Percentiles rank a stretch among this genome's conserved stretches.
phyloP scores from a whole-genome alignment of 2,329 filamentous ascomycete species.

The Aureobasidium musti region DNA sequence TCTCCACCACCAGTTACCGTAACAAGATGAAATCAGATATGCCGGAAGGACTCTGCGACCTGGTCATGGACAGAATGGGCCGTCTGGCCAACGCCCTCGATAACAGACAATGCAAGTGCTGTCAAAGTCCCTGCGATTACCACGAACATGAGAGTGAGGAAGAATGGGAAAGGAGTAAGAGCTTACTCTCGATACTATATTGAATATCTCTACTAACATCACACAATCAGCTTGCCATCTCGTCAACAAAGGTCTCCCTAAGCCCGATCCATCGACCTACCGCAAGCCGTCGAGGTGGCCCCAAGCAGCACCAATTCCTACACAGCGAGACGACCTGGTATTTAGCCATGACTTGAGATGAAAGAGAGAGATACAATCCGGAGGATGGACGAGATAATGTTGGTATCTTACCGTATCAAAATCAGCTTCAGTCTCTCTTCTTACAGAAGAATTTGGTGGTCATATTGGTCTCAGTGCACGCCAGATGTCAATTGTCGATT shows the following conservation, averaged over 20 bases:
- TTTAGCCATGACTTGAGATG: neutral
- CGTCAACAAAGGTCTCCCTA: too few relatives aligned
- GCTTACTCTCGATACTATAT: neutral
- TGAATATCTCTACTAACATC: neutral
- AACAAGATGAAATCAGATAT: too few relatives aligned
- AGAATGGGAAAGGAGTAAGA: neutral
- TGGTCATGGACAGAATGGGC: neutral
- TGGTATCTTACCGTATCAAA: too few relatives aligned
- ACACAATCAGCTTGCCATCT: neutral
- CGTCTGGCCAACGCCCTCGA: too few relatives aligned
- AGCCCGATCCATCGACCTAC: neutral
- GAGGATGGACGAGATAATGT: too few relatives aligned
- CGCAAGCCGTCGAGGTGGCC: neutral
- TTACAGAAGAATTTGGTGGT: too few relatives aligned
- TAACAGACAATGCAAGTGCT: neutral
- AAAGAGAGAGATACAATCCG: too few relatives aligned
- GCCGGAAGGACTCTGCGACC: neutral
- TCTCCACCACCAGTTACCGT: too few relatives aligned
- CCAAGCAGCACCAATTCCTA: neutral
- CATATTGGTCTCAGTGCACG: too few relatives aligned
- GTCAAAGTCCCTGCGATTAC: neutral
- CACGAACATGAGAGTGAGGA: neutral
- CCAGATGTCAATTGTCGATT: too few relatives aligned
- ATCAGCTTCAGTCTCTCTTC: too few relatives aligned
- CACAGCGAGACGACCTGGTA: neutral